Conservation (phyloP, 768 basidiomycete genomes). For the Melanogaster broomeanus region DNA sequence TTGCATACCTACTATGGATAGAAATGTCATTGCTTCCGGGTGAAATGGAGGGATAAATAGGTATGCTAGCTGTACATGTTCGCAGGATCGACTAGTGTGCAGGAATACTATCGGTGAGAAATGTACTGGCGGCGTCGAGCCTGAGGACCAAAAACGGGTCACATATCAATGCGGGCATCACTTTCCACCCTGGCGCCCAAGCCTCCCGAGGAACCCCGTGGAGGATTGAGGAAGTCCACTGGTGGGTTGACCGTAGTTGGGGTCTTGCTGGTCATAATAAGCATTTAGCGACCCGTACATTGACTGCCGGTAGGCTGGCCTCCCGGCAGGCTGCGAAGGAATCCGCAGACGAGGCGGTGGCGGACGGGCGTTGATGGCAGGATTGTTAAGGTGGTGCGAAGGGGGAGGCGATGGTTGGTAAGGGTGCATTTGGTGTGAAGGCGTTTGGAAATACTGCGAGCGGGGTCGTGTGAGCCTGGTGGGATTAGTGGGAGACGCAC, state of each 20-base stretch:
- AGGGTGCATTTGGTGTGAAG: conserved; percentile 36
- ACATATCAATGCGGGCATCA: not conserved
- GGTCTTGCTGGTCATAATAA: not conserved
- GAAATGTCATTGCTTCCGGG: too few relatives aligned
- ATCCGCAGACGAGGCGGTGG: conserved; percentile 23
- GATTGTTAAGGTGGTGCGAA: conserved; percentile 43
- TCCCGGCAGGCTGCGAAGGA: not conserved
- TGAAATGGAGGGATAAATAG: too few relatives aligned
- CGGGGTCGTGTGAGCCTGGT: conserved; percentile 18
- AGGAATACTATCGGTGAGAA: too few relatives aligned
- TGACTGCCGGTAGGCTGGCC: conserved; percentile 14
- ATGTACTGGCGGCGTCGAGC: too few relatives aligned
- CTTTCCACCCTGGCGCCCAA: conserved; percentile 25
- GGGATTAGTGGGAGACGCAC: conserved; percentile 12
- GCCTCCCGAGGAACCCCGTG: conserved; percentile 21
- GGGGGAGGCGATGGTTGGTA: conserved; percentile 44
- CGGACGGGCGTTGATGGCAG: conserved; percentile 39
- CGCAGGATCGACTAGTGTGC: too few relatives aligned
- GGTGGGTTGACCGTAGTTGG: not conserved
- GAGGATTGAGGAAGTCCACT: not conserved
- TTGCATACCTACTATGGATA: too few relatives aligned
- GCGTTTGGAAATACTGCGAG: conserved; percentile 13
- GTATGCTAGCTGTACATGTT: too few relatives aligned
- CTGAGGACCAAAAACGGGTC: too few relatives aligned
- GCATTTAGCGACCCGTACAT: conserved; percentile 13